phyloP scores from a whole-genome alignment of 1,139 yeast genomes.

The Suhomyces choctaworum region DNA sequence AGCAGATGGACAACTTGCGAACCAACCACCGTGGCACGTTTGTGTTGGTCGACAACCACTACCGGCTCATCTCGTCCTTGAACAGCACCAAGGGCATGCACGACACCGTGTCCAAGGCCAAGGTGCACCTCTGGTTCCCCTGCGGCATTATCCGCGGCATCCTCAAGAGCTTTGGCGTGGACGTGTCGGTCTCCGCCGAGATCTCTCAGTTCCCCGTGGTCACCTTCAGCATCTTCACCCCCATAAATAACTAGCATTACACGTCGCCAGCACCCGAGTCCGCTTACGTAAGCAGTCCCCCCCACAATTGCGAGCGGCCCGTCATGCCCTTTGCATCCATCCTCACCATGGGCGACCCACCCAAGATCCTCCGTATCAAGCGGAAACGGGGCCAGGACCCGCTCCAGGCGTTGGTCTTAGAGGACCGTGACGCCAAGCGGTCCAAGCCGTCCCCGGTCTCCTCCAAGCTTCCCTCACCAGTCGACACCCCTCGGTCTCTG shows the following conservation, averaged over 20 bases:
- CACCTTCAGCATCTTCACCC: conserved; percentile 69
- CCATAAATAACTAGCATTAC: conserved; percentile 32
- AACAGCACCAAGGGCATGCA: conserved; percentile 50
- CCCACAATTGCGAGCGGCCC: too few relatives aligned
- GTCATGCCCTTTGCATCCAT: too few relatives aligned
- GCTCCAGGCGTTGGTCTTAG: conserved; percentile 66
- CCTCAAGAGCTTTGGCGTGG: conserved; percentile 67
- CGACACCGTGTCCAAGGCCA: conserved; percentile 50
- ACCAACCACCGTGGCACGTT: conserved; percentile 90
- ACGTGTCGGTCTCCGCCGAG: conserved; percentile 68
- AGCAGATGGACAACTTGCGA: conserved; percentile 87
- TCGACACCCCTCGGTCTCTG: conserved; percentile 16
- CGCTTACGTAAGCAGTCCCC: too few relatives aligned
- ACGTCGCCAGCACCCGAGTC: too few relatives aligned
- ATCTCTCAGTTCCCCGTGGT: conserved; percentile 64
- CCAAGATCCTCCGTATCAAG: conserved; percentile 74
- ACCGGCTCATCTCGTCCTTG: conserved; percentile 56
- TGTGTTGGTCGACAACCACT: conserved; percentile 70
- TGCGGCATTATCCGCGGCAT: conserved; percentile 85
- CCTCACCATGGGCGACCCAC: conserved; percentile 27
- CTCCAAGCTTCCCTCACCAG: conserved; percentile 23
- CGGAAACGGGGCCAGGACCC: conserved; percentile 86
- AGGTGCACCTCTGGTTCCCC: conserved; percentile 72
- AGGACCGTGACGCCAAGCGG: conserved; percentile 41
- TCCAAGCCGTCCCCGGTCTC: conserved; percentile 42